Evolutionary conservation across 1,284 basidiomycete species (phyloP), one percentile per base, ranked within the genome.

Genomic region (Sporisorium exsertum): DNA sequence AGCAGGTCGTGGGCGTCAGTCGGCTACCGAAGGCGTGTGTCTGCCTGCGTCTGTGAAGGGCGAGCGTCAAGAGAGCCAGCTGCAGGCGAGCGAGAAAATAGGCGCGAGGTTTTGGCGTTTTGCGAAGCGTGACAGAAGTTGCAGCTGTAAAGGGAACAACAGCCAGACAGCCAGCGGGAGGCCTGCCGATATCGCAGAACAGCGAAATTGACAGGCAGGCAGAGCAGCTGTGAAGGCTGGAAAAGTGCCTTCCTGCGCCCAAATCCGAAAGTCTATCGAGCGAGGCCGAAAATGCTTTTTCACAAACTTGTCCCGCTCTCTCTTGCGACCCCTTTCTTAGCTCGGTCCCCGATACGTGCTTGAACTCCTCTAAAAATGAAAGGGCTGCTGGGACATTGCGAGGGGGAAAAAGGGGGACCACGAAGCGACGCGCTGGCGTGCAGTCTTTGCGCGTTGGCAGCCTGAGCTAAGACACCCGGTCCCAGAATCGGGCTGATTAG

Each of bases 81-180:
- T 24, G 26, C 26, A 29, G 46, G 47, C 27, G 27, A 32, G 47
- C 16, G 27, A 49, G 20, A 49, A 46, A 46, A 16, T 15, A 10
- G 4, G 47, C 49, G 49, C 49, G 49, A 50, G 12, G 29, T 20
- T 32, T 32, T 50, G 49, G 29, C 49, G 49, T 50, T 32, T 27
- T 10, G 49, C 12, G n/a, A 50, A 26, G 49, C 49, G 49, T 50
- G 49, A 50, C 49, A 50, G 49, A 29, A 16, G 27, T 10, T 49
- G 47, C 47, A 49, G 47, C 27, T 49, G 47, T 49, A 27, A n/a
- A 49, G 47, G 29, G 47, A 26, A 40, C 37, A 40, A 16, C 37
- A 13, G 16, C 16, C 16, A 43, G 15, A 43, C 40, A 43, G 37
- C 37, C 29, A 50, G 49, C 49, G 6, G 32, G 47, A 15, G 37